Percentiles rank a stretch among this genome's conserved stretches.
Evolutionary conservation across 768 basidiomycete genomes (phyloP).

Genomic region (Boletus eberwhitei): DNA sequence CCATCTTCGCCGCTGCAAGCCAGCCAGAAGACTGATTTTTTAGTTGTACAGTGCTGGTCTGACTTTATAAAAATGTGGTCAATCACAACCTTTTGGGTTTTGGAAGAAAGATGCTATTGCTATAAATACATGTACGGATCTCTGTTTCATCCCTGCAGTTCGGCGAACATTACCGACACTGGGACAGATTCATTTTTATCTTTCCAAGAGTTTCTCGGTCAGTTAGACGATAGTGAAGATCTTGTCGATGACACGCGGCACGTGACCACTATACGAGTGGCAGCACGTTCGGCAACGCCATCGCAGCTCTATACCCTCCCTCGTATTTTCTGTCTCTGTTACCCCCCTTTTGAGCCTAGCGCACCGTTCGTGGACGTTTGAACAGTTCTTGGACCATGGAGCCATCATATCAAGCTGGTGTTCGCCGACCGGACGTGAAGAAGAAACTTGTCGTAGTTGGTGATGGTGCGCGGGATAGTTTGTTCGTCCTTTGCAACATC

Average conservation of each 20-base stretch:
- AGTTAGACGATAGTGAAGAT: background rate
- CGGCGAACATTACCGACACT: background rate
- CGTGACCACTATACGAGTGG: conserved; percentile 10
- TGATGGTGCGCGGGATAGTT: conserved; percentile 58
- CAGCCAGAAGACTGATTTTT: background rate
- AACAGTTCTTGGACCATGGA: conserved; percentile 22
- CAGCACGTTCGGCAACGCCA: background rate
- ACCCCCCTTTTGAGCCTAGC: background rate
- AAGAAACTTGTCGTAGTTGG: conserved; percentile 87
- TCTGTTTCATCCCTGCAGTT: background rate
- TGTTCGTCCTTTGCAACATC: conserved; percentile 25
- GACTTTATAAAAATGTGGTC: background rate
- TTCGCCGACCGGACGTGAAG: conserved; percentile 73
- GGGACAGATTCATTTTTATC: background rate
- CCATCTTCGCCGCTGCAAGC: background rate
- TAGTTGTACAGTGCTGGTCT: background rate
- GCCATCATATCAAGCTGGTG: conserved; percentile 21
- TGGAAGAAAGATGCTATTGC: background rate
- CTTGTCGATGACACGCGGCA: background rate
- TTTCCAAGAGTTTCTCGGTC: background rate
- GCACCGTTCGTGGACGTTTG: background rate
- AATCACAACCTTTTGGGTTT: background rate
- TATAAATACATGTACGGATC: background rate
- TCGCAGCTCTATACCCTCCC: background rate
- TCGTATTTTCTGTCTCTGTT: conserved; percentile 5